Evolutionary conservation across 345 rosid species (phyloP), one percentile per base, ranked within the genome.

Genomic region (Eucalyptus sideroxylon): DNA sequence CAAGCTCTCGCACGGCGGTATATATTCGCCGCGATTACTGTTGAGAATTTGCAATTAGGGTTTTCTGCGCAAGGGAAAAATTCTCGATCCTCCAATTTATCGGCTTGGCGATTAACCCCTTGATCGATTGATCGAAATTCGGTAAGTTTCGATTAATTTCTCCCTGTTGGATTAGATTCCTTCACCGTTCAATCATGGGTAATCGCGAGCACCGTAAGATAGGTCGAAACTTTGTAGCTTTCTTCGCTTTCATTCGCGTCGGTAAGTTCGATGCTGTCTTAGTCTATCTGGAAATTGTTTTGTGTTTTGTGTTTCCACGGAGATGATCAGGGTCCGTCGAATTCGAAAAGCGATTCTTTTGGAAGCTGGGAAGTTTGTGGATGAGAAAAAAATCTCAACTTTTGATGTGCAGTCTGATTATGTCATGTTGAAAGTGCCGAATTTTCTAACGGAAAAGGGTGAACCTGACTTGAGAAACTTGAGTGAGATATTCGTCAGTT

Each of bases 371-470:
- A 19, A 72, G 45, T 72, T 37, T 37, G 45, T 10, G 82, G 82
- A 72, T 72, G 26, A 72, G 27, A 5, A 37, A 72, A 72, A 72
- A 0, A 60, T 72, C 27, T 10, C 0, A 72, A 37, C 45, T 72
- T 72, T 37, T 72, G 45, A 72, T 10, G 82, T 21, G 15, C 15
- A 3, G 82, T 37, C 82, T 37, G 45, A 37, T 72, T 19, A 72
- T 72, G 45, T 37, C 47, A 37, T 34, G 23, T 72, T 0, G 12
- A 11, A 0, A 72, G 45, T 37, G 45, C 0, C 1, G 82, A 72
- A 72, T 72, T 19, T 37, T 37, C 26, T 37, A 34, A 19, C 27
- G 45, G 82, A 37, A 37, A 40, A 72, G 82, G 82, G 40, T 37
- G 21, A 37, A 34, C 45, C 82, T 37, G 82, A 72, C 45, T 72